Percentiles rank a stretch among this genome's conserved stretches.
Conservation (phyloP, 306 rosid genomes). For the Prunus mume region DNA sequence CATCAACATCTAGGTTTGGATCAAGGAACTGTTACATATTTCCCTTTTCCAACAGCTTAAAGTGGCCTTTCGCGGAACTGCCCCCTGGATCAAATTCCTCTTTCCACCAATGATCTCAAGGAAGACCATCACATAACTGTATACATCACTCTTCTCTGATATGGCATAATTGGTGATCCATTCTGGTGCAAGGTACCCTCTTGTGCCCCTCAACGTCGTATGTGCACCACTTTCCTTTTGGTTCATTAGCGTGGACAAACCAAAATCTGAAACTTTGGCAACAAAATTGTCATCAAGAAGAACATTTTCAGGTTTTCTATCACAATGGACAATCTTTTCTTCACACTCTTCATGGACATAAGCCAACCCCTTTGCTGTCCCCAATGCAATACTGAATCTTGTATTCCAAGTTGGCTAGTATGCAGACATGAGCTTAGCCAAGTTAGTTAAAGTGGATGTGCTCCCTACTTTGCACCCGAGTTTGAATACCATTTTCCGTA, state of each 20-base stretch:
- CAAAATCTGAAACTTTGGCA: conserved; percentile 40
- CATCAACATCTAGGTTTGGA: conserved; percentile 46
- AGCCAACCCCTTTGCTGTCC: conserved; percentile 41
- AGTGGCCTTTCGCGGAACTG: conserved; percentile 28
- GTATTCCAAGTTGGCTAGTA: conserved; percentile 31
- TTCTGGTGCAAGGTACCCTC: conserved; percentile 48
- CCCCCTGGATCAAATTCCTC: conserved; percentile 22
- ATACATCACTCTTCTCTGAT: conserved; percentile 45
- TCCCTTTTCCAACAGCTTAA: conserved; percentile 44
- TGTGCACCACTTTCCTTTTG: conserved; percentile 26
- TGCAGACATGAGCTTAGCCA: too few species aligned
- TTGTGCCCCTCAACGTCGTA: conserved; percentile 37
- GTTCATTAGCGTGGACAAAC: conserved; percentile 38
- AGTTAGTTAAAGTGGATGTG: too few species aligned
- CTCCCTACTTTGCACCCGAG: too few species aligned
- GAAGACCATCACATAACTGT: conserved; percentile 36
- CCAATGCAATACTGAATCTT: conserved; percentile 42
- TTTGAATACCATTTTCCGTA: too few species aligned
- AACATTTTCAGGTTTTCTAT: conserved; percentile 43
- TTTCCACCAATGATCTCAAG: conserved; percentile 18
- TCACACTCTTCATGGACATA: conserved; percentile 46
- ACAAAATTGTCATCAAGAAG: conserved; percentile 17
- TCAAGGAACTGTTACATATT: conserved; percentile 49
- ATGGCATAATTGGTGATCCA: conserved; percentile 41
- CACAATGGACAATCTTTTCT: conserved; percentile 46